These are phyloP conservation scores for Parasitella parasitica DNA, from an alignment of 371 early-diverging fungal species.

Conservation along the genomic window DNA sequence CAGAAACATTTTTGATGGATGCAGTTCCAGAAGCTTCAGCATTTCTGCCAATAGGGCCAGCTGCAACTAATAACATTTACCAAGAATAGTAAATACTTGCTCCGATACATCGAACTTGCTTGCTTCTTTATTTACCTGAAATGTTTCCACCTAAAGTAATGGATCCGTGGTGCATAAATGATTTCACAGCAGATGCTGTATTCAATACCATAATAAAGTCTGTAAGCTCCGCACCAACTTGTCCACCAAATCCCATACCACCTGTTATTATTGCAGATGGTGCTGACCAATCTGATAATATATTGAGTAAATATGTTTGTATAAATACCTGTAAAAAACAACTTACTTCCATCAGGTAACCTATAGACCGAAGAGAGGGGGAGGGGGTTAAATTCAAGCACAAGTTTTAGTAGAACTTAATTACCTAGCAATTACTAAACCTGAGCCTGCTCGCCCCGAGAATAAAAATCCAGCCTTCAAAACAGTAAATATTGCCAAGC, in stretches of 20 bases:
- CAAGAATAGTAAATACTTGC: background rate
- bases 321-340: background rate
- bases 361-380: background rate
- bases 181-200: conserved; percentile 75
- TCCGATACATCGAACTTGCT: no score
- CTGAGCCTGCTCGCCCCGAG: conserved; percentile 80
- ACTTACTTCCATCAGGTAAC: conserved; percentile 41
- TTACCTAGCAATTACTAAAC: conserved; percentile 76
- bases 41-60: conserved; percentile 79
- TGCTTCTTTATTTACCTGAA: conserved; percentile 25
- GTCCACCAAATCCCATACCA: conserved; percentile 74
- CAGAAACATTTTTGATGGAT: conserved; percentile 45
- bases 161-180: conserved; percentile 71
- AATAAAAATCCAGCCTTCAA: conserved; percentile 88
- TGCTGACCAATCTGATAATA: conserved; percentile 49
- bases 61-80: conserved; percentile 52
- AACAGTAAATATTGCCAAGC: conserved; percentile 84
- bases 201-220: conserved; percentile 80
- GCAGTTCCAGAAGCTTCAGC: conserved; percentile 72
- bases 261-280: conserved; percentile 61
- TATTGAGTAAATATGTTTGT: background rate
- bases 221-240: conserved; percentile 75
- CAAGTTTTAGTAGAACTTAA: no score
- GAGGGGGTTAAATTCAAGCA: no score
- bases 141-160: conserved; percentile 73